Percentiles rank a stretch among this genome's conserved stretches.
These are phyloP conservation scores for Kuraishia hungarica DNA, from an alignment of 805 yeast species.

Conservation along the genomic window DNA sequence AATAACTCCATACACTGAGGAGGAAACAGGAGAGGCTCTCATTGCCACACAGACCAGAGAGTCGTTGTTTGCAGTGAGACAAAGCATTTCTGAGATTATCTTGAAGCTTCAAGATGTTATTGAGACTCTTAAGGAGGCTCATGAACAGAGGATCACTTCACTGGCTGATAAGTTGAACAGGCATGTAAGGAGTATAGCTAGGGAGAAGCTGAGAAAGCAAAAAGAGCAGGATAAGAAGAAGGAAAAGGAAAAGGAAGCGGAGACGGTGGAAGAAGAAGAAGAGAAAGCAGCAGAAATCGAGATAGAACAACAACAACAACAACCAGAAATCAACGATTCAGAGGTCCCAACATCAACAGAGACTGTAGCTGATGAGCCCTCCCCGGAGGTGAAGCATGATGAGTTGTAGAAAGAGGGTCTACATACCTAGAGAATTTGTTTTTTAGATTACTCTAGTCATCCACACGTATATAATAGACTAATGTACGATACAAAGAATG, in stretches of 20 bases:
- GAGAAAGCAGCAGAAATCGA: background rate
- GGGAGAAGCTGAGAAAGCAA: slow-evolving; percentile 10
- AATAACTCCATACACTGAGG: slow-evolving; percentile 18
- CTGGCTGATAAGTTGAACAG: slow-evolving; percentile 13
- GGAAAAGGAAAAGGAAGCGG: slow-evolving; percentile 3
- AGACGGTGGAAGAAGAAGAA: slow-evolving; percentile 1
- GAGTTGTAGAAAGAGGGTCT: background rate
- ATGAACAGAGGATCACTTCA: slow-evolving; percentile 18
- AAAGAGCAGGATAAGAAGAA: slow-evolving; percentile 5
- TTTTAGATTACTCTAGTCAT: background rate
- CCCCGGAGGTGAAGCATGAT: background rate
- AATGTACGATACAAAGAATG: no score
- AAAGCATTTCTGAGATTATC: slow-evolving; percentile 12
- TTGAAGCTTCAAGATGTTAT: slow-evolving; percentile 9
- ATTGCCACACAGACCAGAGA: slow-evolving; percentile 12
- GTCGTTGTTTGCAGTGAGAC: slow-evolving; percentile 15
- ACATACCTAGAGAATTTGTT: background rate
- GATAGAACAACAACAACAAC: background rate
- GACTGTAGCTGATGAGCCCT: background rate
- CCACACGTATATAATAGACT: no score
- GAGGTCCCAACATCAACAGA: no score
- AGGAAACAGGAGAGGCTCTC: slow-evolving; percentile 8
- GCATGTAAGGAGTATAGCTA: slow-evolving; percentile 1
- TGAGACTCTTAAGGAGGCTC: slow-evolving; percentile 14
- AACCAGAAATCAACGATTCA: no score